phyloP scores from a whole-genome alignment of 345 rosid species.

The Rubroshorea leprosula region DNA sequence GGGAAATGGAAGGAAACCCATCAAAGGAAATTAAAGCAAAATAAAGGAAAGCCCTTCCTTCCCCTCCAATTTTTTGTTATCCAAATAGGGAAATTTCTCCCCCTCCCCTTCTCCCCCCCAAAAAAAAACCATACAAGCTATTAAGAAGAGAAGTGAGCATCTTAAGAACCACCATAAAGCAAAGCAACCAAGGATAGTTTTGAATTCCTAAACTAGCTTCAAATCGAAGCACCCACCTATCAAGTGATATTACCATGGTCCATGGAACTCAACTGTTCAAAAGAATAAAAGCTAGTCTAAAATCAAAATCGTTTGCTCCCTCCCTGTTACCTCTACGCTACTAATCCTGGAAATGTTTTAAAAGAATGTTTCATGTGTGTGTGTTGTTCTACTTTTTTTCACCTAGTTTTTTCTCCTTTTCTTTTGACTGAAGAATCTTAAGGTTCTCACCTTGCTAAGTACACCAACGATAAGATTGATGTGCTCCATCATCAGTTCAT shows the following conservation, averaged over 20 bases:
- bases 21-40: too few relatives aligned
- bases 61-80: too few relatives aligned
- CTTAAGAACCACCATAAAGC: neutral
- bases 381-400: neutral
- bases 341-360: neutral
- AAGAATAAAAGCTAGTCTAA: conserved; percentile 10
- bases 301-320: neutral
- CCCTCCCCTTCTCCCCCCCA: too few relatives aligned
- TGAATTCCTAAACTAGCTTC: neutral
- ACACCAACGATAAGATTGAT: conserved; percentile 85
- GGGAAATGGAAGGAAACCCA: too few relatives aligned
- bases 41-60: too few relatives aligned
- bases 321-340: neutral
- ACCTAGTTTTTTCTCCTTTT: neutral
- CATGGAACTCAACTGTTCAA: neutral
- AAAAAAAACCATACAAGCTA: neutral
- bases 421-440: neutral
- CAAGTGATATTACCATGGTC: neutral
- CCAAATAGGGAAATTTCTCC: too few relatives aligned
- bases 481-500: conserved; percentile 81
- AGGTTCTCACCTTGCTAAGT: conserved; percentile 62
- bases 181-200: neutral
- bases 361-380: neutral
- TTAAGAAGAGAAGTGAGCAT: conserved; percentile 7
- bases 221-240: conserved; percentile 3